A percentile compares a stretch with the other conserved stretches of the same genome.
Evolutionary conservation across 345 rosid species (phyloP).

Genomic region (Salix brachista): DNA sequence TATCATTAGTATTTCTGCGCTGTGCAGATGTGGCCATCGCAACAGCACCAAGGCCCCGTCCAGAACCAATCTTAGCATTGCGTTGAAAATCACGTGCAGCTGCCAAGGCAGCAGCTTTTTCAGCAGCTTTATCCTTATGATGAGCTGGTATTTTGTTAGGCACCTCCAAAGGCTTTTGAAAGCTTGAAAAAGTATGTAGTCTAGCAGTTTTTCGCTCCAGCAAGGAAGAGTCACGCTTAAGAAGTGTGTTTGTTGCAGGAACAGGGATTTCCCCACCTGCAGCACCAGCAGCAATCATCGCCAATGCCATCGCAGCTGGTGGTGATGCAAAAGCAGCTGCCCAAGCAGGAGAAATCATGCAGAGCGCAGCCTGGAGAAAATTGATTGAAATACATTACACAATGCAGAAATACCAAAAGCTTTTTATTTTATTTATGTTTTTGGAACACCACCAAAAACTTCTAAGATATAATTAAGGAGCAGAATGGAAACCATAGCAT

Average conservation of each 20-base stretch:
- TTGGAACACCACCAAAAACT: background rate
- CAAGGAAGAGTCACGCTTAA: slow-evolving; percentile 78
- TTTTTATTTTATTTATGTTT: background rate
- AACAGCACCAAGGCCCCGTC: slow-evolving; percentile 98
- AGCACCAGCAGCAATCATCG: slow-evolving; percentile 99
- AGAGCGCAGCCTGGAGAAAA: slow-evolving; percentile 74
- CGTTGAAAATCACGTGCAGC: slow-evolving; percentile 99
- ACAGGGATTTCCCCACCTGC: slow-evolving; percentile 78
- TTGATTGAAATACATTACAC: background rate
- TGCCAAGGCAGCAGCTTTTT: slow-evolving; percentile 97
- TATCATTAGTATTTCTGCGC: slow-evolving; percentile 78
- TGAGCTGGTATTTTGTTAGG: slow-evolving; percentile 53
- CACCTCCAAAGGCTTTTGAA: slow-evolving; percentile 71
- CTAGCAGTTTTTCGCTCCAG: slow-evolving; percentile 74
- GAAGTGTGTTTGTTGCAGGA: slow-evolving; percentile 56
- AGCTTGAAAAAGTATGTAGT: slow-evolving; percentile 87
- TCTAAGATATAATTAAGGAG: background rate
- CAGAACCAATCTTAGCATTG: slow-evolving; percentile 95
- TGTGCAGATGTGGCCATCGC: slow-evolving; percentile 99
- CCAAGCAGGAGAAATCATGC: slow-evolving; percentile 94
- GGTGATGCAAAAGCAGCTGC: slow-evolving; percentile 99
- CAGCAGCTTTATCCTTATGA: slow-evolving; percentile 93
- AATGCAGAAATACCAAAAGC: background rate
- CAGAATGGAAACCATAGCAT: background rate
- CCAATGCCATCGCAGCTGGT: slow-evolving; percentile 99